Conservation (phyloP, 352 stramenopile species). For the Phytopythium cucurbitacearum region DNA sequence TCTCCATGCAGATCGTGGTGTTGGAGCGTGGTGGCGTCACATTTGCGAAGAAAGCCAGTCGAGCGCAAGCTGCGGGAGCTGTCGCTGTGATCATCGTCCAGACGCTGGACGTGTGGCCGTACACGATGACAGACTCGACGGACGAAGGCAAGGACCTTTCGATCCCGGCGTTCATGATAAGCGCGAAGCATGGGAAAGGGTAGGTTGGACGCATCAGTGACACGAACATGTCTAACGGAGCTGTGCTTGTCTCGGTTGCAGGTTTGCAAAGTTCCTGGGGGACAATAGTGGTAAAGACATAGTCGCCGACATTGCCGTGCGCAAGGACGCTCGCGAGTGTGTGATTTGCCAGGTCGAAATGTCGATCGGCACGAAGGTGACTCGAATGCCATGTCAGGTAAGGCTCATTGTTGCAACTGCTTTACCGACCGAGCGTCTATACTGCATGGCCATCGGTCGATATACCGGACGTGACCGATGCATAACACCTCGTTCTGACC, state of each 20-base stretch:
- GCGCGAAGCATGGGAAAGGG: constrained; percentile 59
- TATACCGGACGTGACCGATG: not conserved
- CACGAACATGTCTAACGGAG: not conserved
- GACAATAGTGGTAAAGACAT: constrained; percentile 15
- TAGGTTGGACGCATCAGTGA: constrained; percentile 9
- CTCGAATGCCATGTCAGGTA: constrained; percentile 70
- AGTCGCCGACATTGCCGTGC: constrained; percentile 46
- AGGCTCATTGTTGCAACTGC: not conserved
- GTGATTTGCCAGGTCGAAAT: constrained; percentile 82
- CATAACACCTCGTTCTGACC: constrained; percentile 3
- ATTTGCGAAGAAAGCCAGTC: constrained; percentile 71
- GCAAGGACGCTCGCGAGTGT: constrained; percentile 68
- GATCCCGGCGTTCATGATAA: constrained; percentile 82
- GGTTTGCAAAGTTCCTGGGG: constrained; percentile 59
- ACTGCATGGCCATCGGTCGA: not conserved
- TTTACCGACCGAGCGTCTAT: not conserved
- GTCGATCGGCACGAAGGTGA: constrained; percentile 62
- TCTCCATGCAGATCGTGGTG: constrained; percentile 44
- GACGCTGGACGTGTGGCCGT: constrained; percentile 72
- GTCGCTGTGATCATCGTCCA: constrained; percentile 65
- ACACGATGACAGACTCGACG: constrained; percentile 81
- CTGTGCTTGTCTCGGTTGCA: constrained; percentile 9
- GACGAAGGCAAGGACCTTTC: constrained; percentile 48
- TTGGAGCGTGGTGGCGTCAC: constrained; percentile 67
- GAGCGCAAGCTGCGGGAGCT: constrained; percentile 51